Evolutionary conservation across 371 early-diverging fungal genomes (phyloP).

Genomic region (Saksenaea vasiformis): DNA sequence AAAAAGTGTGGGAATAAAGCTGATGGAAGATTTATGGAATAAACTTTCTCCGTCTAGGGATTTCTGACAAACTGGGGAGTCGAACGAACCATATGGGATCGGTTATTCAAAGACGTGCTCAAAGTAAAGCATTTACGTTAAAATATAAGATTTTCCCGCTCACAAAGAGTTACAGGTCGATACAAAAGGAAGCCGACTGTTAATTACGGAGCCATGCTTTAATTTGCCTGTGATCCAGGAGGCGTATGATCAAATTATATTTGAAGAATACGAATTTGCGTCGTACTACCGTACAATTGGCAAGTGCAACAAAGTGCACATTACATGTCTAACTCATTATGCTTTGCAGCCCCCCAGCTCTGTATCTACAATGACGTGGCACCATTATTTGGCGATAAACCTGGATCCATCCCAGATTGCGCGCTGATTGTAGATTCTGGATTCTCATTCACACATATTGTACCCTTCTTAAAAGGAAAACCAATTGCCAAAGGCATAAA

Average conservation of each 20-base stretch:
- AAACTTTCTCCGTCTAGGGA: constrained; percentile 47
- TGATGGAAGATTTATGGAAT: neutral
- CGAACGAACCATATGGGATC: constrained; percentile 80
- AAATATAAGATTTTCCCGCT: neutral
- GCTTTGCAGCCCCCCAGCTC: constrained; percentile 32
- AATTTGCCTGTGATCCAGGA: constrained; percentile 75
- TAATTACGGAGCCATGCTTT: constrained; percentile 83
- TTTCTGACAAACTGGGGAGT: constrained; percentile 78
- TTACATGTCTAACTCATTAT: neutral
- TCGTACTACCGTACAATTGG: constrained; percentile 64
- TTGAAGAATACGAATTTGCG: constrained; percentile 83
- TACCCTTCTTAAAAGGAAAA: constrained; percentile 68
- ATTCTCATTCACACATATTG: constrained; percentile 80
- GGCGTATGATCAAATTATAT: constrained; percentile 79
- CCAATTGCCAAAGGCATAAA: constrained; percentile 56
- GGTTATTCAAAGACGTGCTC: constrained; percentile 63
- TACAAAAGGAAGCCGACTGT: constrained; percentile 61
- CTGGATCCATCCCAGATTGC: constrained; percentile 59
- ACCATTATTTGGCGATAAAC: constrained; percentile 45
- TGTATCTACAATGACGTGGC: constrained; percentile 58
- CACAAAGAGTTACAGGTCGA: constrained; percentile 43
- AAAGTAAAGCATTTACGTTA: constrained; percentile 31
- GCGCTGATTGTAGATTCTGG: constrained; percentile 80
- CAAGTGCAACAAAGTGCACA: constrained; percentile 7
- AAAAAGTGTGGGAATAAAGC: constrained; percentile 26